phyloP scores from a whole-genome alignment of 2,329 filamentous ascomycete genomes.

The Paecilomyces sp. region DNA sequence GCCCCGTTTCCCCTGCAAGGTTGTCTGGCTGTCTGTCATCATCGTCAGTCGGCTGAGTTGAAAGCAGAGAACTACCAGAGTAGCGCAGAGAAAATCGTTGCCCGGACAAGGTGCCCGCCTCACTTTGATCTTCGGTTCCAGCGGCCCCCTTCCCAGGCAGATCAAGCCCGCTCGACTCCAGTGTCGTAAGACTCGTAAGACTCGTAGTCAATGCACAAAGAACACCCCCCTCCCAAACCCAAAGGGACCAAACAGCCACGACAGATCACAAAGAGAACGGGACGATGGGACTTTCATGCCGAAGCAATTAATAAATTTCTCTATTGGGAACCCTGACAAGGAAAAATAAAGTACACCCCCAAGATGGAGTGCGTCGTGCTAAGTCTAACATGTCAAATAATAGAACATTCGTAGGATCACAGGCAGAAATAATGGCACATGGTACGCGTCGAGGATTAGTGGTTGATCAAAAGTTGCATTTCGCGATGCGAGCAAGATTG shows the following conservation, averaged over 20 bases:
- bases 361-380: conserved; percentile 18
- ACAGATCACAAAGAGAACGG: neutral
- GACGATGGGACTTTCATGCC: neutral
- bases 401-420: neutral
- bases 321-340: conserved; percentile 15
- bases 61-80: neutral
- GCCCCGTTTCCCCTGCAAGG: neutral
- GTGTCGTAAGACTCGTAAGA: too few relatives aligned
- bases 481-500: neutral
- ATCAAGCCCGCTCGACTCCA: neutral
- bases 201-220: too few relatives aligned
- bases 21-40: neutral
- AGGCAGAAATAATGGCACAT: conserved; percentile 1
- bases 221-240: too few relatives aligned
- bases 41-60: neutral
- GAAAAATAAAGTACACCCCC: conserved; percentile 12
- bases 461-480: neutral
- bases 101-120: neutral
- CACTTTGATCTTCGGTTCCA: neutral
- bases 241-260: too few relatives aligned
- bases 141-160: neutral
- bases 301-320: conserved; percentile 11
- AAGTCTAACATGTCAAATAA: conserved; percentile 14
- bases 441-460: conserved; percentile 10
- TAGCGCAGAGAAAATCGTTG: neutral